Evolutionary conservation across 495 filamentous ascomycete species (phyloP), one percentile per base, ranked within the genome.

Genomic region (Neohortaea acidophila): DNA sequence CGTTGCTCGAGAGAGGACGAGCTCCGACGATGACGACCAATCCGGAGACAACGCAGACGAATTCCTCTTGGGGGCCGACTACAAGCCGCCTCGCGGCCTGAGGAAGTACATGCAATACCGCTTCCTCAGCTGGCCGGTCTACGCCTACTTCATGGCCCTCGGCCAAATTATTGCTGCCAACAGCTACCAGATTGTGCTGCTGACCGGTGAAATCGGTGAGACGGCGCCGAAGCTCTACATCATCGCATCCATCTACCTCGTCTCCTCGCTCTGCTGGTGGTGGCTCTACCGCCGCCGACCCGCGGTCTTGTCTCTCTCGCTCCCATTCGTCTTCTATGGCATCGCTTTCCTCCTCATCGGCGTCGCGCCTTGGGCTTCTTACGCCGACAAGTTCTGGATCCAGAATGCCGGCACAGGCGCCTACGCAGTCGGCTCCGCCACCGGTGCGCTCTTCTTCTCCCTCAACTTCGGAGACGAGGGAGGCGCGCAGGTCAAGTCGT

Each of bases 401-500:
- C 65, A 72, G 38, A 70, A 73, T 33, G 59, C 68, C 4, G 75
- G 69, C 3, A 73, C 73, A 1, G 73, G 61, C 15, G 47, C 75
- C 32, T 79, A 79, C 46, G 61, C 69, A 4, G 53, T 62, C n/a
- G 75, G 70, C 6, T 73, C 75, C 10, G 64, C 69, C 22, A 66
- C 64, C 40, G 74, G 73, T 25, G 68, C 68, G 1, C 56, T 79
- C 39, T 72, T 66, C 55, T 78, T 78, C 52, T 66, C 73, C 7
- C 61, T 77, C 26, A 79, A 79, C 52, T 78, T 79, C 51, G 75
- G 73, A 39, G 69, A 69, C 45, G 70, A 77, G 59, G 65, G 66
- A 27, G 69, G 70, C 40, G 59, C 71, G 4, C 70, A 72, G 8
- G 60, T 70, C 20, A 71, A 65, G 34, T 63, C 67, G 28, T 79